Percentiles rank a stretch among this genome's conserved stretches.
These are phyloP conservation scores for Pleurotus giganteus DNA, from an alignment of 768 basidiomycete species.

Conservation along the genomic window DNA sequence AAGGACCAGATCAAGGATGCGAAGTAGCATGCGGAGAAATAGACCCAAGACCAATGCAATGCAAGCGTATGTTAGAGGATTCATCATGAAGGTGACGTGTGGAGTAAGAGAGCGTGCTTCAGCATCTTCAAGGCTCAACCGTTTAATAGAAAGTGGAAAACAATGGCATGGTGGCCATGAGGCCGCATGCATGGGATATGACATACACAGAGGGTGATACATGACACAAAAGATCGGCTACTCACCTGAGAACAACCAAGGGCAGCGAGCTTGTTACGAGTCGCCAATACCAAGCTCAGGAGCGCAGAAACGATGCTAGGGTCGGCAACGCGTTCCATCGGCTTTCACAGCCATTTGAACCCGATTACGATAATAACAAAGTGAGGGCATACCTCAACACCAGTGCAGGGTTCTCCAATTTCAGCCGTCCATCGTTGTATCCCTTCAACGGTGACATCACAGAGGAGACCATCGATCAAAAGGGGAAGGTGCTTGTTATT, in stretches of 20 bases:
- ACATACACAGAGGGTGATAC: conserved; percentile 4
- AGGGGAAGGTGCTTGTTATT: not conserved
- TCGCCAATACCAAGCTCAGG: conserved; percentile 63
- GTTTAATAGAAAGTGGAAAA: conserved; percentile 12
- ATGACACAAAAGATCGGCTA: not conserved
- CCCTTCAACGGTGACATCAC: conserved; percentile 73
- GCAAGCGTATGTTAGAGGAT: conserved; percentile 16
- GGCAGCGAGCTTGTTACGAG: conserved; percentile 67
- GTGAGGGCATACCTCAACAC: conserved; percentile 49
- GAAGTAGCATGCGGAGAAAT: conserved; percentile 8
- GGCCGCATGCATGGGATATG: conserved; percentile 11
- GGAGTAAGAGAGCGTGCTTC: not conserved
- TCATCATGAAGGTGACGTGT: not conserved
- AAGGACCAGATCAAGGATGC: not conserved
- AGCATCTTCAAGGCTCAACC: not conserved
- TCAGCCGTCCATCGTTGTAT: conserved; percentile 66
- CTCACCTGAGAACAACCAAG: conserved; percentile 45
- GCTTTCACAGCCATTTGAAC: conserved; percentile 32
- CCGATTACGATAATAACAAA: conserved; percentile 3
- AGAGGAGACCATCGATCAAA: conserved; percentile 65
- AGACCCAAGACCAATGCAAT: conserved; percentile 1
- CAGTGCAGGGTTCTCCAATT: conserved; percentile 59
- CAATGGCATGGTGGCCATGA: not conserved
- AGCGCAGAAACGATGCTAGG: conserved; percentile 70
- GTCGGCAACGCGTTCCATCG: conserved; percentile 72